Percentiles rank a stretch among this genome's conserved stretches.
Evolutionary conservation across 164 flowering plant species (phyloP).

Genomic region (Piper longum): DNA sequence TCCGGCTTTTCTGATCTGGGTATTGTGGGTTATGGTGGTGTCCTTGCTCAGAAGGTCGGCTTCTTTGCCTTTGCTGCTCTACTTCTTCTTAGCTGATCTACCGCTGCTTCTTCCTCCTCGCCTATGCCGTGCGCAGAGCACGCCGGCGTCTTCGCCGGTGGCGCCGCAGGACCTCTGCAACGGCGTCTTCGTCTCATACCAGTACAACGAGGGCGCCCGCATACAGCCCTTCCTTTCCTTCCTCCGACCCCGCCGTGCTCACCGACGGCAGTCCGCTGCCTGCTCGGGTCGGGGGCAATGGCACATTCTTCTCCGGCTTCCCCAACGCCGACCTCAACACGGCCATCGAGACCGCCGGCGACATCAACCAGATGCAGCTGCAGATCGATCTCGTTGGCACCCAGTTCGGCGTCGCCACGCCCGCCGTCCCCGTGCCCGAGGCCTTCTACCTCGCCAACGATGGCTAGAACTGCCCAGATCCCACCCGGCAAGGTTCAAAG

Average conservation of each 20-base stretch:
- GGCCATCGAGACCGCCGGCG: constrained; percentile 82
- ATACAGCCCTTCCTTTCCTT: constrained; percentile 39
- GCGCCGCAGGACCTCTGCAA: constrained; percentile 25
- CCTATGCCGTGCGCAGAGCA: constrained; percentile 19
- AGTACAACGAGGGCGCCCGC: constrained; percentile 20
- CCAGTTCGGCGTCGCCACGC: constrained; percentile 55
- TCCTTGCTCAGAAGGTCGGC: not conserved
- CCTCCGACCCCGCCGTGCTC: constrained; percentile 52
- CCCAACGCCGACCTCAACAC: constrained; percentile 63
- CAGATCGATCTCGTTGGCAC: constrained; percentile 60
- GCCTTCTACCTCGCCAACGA: constrained; percentile 56
- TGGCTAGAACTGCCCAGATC: constrained; percentile 45
- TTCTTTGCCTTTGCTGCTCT: constrained; percentile 3
- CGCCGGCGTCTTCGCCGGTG: constrained; percentile 11
- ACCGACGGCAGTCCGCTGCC: constrained; percentile 58
- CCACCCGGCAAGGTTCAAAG: constrained; percentile 25
- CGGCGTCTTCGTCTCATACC: constrained; percentile 52
- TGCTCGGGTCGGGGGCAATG: constrained; percentile 46
- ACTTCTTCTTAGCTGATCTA: not conserved
- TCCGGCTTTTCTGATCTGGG: no score
- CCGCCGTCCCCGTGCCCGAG: constrained; percentile 47
- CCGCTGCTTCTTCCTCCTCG: constrained; percentile 3
- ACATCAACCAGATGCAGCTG: constrained; percentile 43
- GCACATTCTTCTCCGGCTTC: constrained; percentile 52
- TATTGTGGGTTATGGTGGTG: no score